Evolutionary conservation across 116 monocot species (phyloP), one percentile per base, ranked within the genome.

Genomic region (Cymodocea nodosa): DNA sequence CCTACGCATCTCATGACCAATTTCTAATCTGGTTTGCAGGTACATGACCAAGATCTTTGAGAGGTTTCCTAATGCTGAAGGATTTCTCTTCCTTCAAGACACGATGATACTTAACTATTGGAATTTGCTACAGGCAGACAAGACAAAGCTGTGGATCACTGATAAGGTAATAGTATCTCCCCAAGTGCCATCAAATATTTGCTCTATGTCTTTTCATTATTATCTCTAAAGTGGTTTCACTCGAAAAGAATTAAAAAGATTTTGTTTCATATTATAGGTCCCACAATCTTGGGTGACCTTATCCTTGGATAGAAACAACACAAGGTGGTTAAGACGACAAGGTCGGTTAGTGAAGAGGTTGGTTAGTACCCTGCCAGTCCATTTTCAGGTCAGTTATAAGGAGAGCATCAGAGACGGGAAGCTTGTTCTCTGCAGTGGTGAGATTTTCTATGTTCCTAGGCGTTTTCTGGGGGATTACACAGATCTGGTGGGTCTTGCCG

Each of bases 11-110:
- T 44, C 44, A 44, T 44, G 9, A 12, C 44, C 1, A 44, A 10
- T 10, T 44, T 44, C 44, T 44, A 12, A 44, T 44, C 44, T 44
- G 44, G 44, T 44, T 8, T 60, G 24, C 36, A 75, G 75, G 63
- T 56, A 57, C 49, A 63, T 75, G 52, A 84, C 98, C 20, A 89
- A 86, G 72, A 75, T 98, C 55, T 98, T 98, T 66, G 75, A 81
- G 13, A 66, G 76, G 20, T 98, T 75, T 35, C 57, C 71, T 56
- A 83, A 84, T 22, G 89, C 89, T 17, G 98, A 98, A 59, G 98
- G 98, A 72, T 98, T 98, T 81, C 23, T 98, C 10, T 98, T 86
- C 81, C 82, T 98, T 53, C 89, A 92, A 72, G 98, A 98, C 63
- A 76, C 79, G 57, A 79, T 92, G 89, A 73, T 89, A 68, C 82